Conservation (phyloP, 495 filamentous ascomycete species). For the Tuber aestivum region DNA sequence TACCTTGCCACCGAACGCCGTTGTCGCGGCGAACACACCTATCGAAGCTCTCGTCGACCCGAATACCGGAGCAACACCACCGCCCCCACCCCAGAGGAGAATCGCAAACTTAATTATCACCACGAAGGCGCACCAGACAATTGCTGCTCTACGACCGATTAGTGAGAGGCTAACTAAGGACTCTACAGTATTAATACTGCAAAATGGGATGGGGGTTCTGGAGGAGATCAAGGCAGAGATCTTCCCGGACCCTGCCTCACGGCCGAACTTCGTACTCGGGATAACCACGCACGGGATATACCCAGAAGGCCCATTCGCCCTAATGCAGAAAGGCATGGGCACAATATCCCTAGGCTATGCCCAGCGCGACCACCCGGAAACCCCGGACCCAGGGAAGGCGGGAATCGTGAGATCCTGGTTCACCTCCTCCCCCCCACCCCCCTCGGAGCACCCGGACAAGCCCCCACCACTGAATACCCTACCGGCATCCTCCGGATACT, state of each 20-base stretch:
- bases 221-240: conserved; percentile 63
- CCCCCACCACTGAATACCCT: conserved; percentile 34
- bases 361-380: neutral
- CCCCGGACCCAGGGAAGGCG: conserved; percentile 22
- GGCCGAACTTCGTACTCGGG: conserved; percentile 72
- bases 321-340: conserved; percentile 59
- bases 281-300: conserved; percentile 63
- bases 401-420: conserved; percentile 5
- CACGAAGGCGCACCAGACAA: conserved; percentile 54
- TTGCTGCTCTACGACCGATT: conserved; percentile 55
- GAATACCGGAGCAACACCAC: conserved; percentile 23
- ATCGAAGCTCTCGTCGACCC: conserved; percentile 28
- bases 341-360: conserved; percentile 57
- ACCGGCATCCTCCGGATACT: conserved; percentile 43
- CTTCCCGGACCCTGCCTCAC: conserved; percentile 57
- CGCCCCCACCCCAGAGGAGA: neutral
- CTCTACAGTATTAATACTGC: conserved; percentile 73
- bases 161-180: conserved; percentile 59
- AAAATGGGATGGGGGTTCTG: conserved; percentile 75
- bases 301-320: conserved; percentile 53
- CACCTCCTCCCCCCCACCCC: neutral
- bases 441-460: conserved; percentile 27
- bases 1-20: conserved; percentile 23
- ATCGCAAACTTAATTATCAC: conserved; percentile 77
- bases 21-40: neutral